phyloP scores from a whole-genome alignment of 192 early-diverging fungal species.

The Dissophora globulifera region DNA sequence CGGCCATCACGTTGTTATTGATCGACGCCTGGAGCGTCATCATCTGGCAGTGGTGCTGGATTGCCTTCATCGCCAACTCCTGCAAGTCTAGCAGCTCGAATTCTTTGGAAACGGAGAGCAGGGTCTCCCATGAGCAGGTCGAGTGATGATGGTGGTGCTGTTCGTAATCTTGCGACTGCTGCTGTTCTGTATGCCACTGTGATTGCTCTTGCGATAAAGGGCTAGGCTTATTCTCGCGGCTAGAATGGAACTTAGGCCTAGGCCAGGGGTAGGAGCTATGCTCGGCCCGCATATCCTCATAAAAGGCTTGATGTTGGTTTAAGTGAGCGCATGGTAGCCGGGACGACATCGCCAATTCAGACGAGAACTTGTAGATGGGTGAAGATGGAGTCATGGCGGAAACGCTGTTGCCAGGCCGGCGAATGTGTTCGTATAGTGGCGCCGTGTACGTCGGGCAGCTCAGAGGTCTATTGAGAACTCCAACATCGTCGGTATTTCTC shows the following conservation, averaged over 20 bases:
- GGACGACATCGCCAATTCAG: neutral
- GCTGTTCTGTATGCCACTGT: neutral
- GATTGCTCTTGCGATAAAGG: neutral
- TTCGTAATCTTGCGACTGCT: too few relatives aligned
- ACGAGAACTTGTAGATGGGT: neutral
- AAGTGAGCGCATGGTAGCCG: neutral
- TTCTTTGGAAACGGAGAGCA: neutral
- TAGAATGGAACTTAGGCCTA: too few relatives aligned
- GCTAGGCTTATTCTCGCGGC: too few relatives aligned
- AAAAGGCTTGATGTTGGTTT: neutral
- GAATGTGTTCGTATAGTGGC: too few relatives aligned
- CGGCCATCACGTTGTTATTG: neutral
- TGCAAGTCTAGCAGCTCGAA: constrained; percentile 2
- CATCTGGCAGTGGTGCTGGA: constrained; percentile 24
- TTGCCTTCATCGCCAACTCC: constrained; percentile 4
- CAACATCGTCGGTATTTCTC: too few relatives aligned
- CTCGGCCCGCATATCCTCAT: too few relatives aligned
- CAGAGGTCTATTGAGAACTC: too few relatives aligned
- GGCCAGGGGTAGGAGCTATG: too few relatives aligned
- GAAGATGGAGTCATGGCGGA: neutral
- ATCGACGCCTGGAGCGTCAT: neutral
- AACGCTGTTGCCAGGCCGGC: neutral
- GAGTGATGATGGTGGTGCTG: neutral
- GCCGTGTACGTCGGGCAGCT: neutral
- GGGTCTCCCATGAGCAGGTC: constrained; percentile 27